A percentile compares a stretch with the other conserved stretches of the same genome.
Evolutionary conservation across 2,329 filamentous ascomycete genomes (phyloP).

Genomic region (Blumeriella jaapii): DNA sequence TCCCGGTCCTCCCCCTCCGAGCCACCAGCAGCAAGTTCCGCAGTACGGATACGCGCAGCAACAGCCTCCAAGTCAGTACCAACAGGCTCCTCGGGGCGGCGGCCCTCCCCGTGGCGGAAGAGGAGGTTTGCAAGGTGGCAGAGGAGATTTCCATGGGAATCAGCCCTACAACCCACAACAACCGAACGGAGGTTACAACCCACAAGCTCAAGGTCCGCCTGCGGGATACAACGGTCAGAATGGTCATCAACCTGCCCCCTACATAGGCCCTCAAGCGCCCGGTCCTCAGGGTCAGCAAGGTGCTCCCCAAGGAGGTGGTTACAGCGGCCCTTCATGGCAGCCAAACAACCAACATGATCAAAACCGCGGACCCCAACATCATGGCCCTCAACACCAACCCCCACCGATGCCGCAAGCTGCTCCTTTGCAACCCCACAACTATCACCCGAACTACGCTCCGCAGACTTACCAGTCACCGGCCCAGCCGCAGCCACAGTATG

Average conservation of each 20-base stretch:
- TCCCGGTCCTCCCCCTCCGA: slow-evolving; percentile 21
- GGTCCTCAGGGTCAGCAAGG: slow-evolving; percentile 12
- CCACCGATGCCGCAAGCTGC: slow-evolving; percentile 21
- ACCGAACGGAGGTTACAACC: slow-evolving; percentile 14
- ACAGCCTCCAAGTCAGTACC: slow-evolving; percentile 18
- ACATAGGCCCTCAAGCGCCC: slow-evolving; percentile 27
- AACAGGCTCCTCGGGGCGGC: slow-evolving; percentile 23
- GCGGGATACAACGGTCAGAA: slow-evolving; percentile 21
- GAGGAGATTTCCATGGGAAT: slow-evolving; percentile 23
- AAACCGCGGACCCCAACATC: slow-evolving; percentile 21
- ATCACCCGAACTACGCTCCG: slow-evolving; percentile 47
- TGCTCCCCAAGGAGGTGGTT: slow-evolving; percentile 11
- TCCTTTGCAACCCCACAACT: slow-evolving; percentile 41
- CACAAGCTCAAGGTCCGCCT: slow-evolving; percentile 18
- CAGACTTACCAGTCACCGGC: slow-evolving; percentile 39
- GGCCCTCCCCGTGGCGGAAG: slow-evolving; percentile 24
- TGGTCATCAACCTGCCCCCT: slow-evolving; percentile 22
- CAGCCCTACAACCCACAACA: slow-evolving; percentile 19
- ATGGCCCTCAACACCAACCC: slow-evolving; percentile 16
- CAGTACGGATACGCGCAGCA: slow-evolving; percentile 23
- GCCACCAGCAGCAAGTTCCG: slow-evolving; percentile 20
- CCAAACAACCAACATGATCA: slow-evolving; percentile 17
- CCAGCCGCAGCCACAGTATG: slow-evolving; percentile 31
- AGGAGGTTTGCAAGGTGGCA: slow-evolving; percentile 23
- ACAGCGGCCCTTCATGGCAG: slow-evolving; percentile 22